Conservation (phyloP, 129 eudicot genomes). For the Calendula officinalis region DNA sequence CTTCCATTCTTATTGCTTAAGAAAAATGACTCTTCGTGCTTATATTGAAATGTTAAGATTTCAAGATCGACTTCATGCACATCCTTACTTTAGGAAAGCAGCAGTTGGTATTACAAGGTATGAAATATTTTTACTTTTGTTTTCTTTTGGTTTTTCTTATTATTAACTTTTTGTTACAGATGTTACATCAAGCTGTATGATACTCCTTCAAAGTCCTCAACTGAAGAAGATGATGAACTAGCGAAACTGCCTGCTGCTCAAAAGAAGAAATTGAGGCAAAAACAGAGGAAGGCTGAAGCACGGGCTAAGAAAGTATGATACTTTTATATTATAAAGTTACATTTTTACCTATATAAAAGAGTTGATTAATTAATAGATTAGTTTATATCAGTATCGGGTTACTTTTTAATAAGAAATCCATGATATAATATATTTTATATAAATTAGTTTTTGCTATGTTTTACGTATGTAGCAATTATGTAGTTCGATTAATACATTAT, state of each 20-base stretch:
- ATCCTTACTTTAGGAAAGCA: conserved; percentile 82
- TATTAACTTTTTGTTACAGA: conserved; percentile 39
- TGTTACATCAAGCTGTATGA: conserved; percentile 88
- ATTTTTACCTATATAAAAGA: too few species aligned
- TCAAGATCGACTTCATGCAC: conserved; percentile 92
- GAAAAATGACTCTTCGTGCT: conserved; percentile 97
- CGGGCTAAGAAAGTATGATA: conserved; percentile 83
- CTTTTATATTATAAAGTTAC: background rate
- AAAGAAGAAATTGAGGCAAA: conserved; percentile 92
- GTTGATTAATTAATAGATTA: too few species aligned
- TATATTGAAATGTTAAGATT: conserved; percentile 91
- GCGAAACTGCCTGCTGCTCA: conserved; percentile 83
- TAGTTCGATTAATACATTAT: too few species aligned
- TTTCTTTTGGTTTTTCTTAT: background rate
- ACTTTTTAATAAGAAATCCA: too few species aligned
- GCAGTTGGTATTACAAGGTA: conserved; percentile 91
- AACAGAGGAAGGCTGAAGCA: conserved; percentile 94
- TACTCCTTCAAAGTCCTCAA: conserved; percentile 76
- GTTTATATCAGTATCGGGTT: too few species aligned
- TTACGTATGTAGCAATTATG: too few species aligned
- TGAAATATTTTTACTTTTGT: background rate
- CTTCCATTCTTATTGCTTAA: conserved; percentile 93
- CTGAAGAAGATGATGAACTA: conserved; percentile 85
- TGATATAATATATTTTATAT: too few species aligned
- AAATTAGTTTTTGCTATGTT: too few species aligned